Conservation (phyloP, 257 asterid species). For the Petunia secreta region DNA sequence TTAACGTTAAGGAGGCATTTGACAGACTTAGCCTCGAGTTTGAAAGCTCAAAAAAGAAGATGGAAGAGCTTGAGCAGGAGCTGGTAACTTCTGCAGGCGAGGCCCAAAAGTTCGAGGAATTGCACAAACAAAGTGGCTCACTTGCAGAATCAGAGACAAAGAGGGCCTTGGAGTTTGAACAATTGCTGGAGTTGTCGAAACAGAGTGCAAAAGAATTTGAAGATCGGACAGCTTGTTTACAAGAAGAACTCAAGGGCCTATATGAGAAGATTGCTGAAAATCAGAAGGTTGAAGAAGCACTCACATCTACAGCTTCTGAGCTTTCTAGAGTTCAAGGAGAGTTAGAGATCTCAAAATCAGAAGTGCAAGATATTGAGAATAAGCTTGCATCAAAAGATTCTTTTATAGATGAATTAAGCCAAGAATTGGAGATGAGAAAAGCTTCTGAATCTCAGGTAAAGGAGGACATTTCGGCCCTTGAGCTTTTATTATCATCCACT, state of each 20-base stretch:
- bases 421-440: slow-evolving; percentile 55
- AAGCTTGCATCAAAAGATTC: slow-evolving; percentile 75
- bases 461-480: slow-evolving; percentile 59
- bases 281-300: slow-evolving; percentile 70
- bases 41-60: slow-evolving; percentile 66
- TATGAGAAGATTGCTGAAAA: slow-evolving; percentile 57
- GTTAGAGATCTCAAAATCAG: slow-evolving; percentile 67
- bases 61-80: slow-evolving; percentile 61
- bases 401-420: slow-evolving; percentile 49
- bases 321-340: slow-evolving; percentile 66
- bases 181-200: slow-evolving; percentile 66
- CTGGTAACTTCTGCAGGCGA: slow-evolving; percentile 55
- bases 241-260: slow-evolving; percentile 59
- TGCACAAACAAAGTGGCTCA: slow-evolving; percentile 71
- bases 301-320: slow-evolving; percentile 50
- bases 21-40: slow-evolving; percentile 64
- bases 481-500: slow-evolving; percentile 46
- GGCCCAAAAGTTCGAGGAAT: slow-evolving; percentile 68
- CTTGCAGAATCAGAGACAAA: slow-evolving; percentile 72
- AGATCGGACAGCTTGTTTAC: slow-evolving; percentile 60
- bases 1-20: slow-evolving; percentile 58
- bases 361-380: slow-evolving; percentile 57
- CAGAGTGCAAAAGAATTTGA: slow-evolving; percentile 61
- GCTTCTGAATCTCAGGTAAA: slow-evolving; percentile 61
- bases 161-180: slow-evolving; percentile 68